Percentiles rank a stretch among this genome's conserved stretches.
Evolutionary conservation across 305 asterid species (phyloP).

Genomic region (Solanum chacoense): DNA sequence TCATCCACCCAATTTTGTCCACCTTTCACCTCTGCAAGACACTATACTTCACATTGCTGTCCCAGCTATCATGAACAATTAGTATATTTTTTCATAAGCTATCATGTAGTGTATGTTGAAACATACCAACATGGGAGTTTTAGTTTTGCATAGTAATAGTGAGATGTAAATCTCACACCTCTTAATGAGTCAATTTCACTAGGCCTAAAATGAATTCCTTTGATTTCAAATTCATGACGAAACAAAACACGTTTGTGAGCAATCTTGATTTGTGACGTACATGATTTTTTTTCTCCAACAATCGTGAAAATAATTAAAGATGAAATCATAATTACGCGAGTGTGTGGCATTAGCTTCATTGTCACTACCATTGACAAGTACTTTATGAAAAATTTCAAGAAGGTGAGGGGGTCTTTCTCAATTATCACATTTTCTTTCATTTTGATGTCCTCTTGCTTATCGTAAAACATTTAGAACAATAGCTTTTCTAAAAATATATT

Average conservation of each 20-base stretch:
- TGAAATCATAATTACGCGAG: neutral
- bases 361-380: neutral
- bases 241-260: neutral
- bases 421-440: neutral
- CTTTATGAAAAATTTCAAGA: slow-evolving; percentile 13
- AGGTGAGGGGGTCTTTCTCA: slow-evolving; percentile 15
- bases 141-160: slow-evolving; percentile 2
- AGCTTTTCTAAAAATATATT: no score
- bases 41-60: no score
- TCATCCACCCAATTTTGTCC: no score
- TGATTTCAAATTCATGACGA: slow-evolving; percentile 18
- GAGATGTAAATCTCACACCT: neutral
- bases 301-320: neutral
- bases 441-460: neutral
- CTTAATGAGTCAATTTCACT: neutral
- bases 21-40: no score
- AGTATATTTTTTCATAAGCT: neutral
- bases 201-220: slow-evolving; percentile 15
- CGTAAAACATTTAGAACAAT: neutral
- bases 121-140: neutral
- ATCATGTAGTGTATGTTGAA: neutral
- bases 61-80: no score
- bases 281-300: neutral
- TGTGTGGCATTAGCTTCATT: neutral
- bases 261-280: neutral